Evolutionary conservation across 257 asterid species (phyloP), one percentile per base, ranked within the genome.

Genomic region (Plectranthus barbatus): DNA sequence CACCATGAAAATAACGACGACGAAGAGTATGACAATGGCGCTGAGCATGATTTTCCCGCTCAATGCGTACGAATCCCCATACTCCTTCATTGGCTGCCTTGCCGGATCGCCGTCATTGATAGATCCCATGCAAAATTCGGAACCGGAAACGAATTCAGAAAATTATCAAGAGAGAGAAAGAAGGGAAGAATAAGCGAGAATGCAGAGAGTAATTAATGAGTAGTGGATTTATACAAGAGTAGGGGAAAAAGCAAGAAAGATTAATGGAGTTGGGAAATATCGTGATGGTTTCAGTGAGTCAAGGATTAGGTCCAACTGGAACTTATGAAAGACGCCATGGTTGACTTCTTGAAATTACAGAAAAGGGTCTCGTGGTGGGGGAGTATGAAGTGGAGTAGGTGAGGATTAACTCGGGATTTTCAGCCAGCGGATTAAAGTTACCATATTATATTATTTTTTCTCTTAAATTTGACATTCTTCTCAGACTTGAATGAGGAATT

Each of bases 21-120:
- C 78, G 72, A 90, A 79, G 37, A 90, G 80, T 0, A 90, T 42
- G 2, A 81, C 58, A 0, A 84, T 83, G 14, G 94, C 83, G 67
- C 80, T 73, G 5, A 86, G 81, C 94, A 90, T 86, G 21, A 86
- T 83, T 60, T 80, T 86, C 0, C 94, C 94, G n/a, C 90, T 77
- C 47, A 84, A 40, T 0, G 79, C 91, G 73, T 73, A 90, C 19
- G 69, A 79, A 10, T 53, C 73, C 2, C 60, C 69, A 7, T 74
- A 44, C 12, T 67, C 60, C 0, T 24, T 50, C 0, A n/a, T 9
- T 26, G 31, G 31, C 54, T 1, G 59, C 18, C 1, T 14, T 1
- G 18, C 55, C 11, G 9, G 55, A 18, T 40, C 44, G 2, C 62
- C 56, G 9, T 56, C 70, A 21, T 8, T n/a, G 5, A 21, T 33